Base-by-base conservation (phyloP, 2,329 filamentous ascomycete species). In the Meredithiella fracta region DNA sequence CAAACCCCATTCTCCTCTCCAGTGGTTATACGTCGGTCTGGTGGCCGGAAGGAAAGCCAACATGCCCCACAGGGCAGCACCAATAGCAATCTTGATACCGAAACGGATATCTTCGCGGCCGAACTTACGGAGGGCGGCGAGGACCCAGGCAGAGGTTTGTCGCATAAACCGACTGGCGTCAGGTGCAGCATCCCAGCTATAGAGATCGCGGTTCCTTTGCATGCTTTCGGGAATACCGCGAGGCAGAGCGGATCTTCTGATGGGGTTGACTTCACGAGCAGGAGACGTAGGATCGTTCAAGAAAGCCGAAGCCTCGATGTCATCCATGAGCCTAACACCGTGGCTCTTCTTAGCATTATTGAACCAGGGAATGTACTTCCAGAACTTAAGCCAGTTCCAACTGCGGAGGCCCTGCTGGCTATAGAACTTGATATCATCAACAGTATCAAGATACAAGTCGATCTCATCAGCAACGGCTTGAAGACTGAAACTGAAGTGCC, bases 1-100 rank as follows among this genome's bases (percentile, higher is more conserved):
- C 1, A 98, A 74, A 22, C 92, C 92, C 92, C 92, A 98, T 73
- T 98, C 92, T 29, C 91, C 91, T 66, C 91, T 77, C 88, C 90
- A 97, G 63, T 84, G 83, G 54, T 81, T 76, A 66, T 96, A 98
- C 20, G 85, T 76, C 0, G 86, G 85, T 54, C 89, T 75, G 1
- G 89, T 94, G 7, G 76, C 71, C 0, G 82, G 78, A 34, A 96
- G 77, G 64, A 95, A 98, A 1, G 92, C 84, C 62, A 94, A 86
- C 67, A 92, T 79, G 17, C 89, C 91, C 72, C 91, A 97, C 0
- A 96, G 69, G 3, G 89, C 79, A 11, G 92, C 92, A 22, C 92
- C 92, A 42, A 91, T 78, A 40, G 91, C 91, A 55, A 97, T 91
- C 67, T 98, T 98, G 65, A 94, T 78, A 3, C 90, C 90, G 65